These are phyloP conservation scores for Aureobasidium sp. DNA, from an alignment of 2,329 filamentous ascomycete genomes.

Conservation along the genomic window DNA sequence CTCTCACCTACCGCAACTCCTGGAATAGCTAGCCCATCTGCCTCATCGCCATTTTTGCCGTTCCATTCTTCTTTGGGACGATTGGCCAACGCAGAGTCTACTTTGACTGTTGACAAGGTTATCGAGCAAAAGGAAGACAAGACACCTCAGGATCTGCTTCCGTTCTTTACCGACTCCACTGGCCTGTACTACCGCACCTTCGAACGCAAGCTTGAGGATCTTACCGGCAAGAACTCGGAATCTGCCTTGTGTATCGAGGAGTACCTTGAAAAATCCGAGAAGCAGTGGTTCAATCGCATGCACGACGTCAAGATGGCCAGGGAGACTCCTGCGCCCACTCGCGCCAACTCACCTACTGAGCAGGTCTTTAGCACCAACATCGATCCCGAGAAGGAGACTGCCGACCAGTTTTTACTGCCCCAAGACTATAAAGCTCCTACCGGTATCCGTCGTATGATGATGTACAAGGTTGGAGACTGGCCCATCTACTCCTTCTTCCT, in stretches of 20 bases:
- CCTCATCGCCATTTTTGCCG: slow-evolving; percentile 11
- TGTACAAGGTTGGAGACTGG: slow-evolving; percentile 56
- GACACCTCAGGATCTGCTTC: slow-evolving; percentile 59
- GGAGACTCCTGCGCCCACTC: slow-evolving; percentile 27
- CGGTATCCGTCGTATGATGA: slow-evolving; percentile 49
- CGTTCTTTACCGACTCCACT: slow-evolving; percentile 59
- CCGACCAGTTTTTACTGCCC: slow-evolving; percentile 50
- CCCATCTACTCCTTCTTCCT: slow-evolving; percentile 57
- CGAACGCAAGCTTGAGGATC: slow-evolving; percentile 48
- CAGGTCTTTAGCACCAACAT: slow-evolving; percentile 37
- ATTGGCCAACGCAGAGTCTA: background rate
- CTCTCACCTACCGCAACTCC: slow-evolving; percentile 7
- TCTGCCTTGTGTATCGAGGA: slow-evolving; percentile 57
- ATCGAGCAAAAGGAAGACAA: slow-evolving; percentile 56
- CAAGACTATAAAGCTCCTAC: slow-evolving; percentile 51
- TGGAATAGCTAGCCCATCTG: slow-evolving; percentile 1
- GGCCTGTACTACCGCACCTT: slow-evolving; percentile 56
- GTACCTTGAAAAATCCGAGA: slow-evolving; percentile 58
- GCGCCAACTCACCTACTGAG: slow-evolving; percentile 31
- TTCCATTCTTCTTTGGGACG: slow-evolving; percentile 5
- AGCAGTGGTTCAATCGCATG: slow-evolving; percentile 58
- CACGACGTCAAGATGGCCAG: slow-evolving; percentile 53
- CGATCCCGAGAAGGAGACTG: slow-evolving; percentile 31
- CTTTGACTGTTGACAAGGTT: slow-evolving; percentile 49
- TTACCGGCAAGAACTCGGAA: slow-evolving; percentile 53